A percentile compares a stretch with the other conserved stretches of the same genome.
These are phyloP conservation scores for Emergomyces pasteurianus DNA, from an alignment of 2,329 filamentous ascomycete genomes.

Conservation along the genomic window DNA sequence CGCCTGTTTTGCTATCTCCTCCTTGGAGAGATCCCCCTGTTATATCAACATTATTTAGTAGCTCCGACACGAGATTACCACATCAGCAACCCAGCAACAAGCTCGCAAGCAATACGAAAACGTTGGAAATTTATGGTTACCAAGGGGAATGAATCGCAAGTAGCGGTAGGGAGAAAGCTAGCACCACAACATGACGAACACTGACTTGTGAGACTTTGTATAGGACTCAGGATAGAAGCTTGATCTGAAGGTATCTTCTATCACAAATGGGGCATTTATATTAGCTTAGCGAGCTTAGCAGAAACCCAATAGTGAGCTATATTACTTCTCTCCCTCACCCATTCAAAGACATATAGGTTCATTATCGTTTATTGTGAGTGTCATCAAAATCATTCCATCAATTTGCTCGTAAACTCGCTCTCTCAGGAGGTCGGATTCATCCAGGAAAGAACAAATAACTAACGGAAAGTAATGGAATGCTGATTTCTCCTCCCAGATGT, in stretches of 20 bases:
- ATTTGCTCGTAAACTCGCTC: not conserved
- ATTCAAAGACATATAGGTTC: not conserved
- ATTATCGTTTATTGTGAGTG: not conserved
- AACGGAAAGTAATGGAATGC: not conserved
- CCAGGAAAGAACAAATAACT: not conserved
- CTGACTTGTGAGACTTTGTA: not conserved
- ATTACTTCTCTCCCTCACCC: no score
- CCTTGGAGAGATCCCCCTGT: no score
- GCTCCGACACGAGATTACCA: not conserved
- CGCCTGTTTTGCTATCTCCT: no score
- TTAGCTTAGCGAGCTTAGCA: not conserved
- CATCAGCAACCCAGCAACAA: not conserved
- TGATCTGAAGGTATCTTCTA: not conserved
- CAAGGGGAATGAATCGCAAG: no score
- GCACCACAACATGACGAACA: not conserved
- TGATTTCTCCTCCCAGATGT: not conserved
- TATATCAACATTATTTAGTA: no score
- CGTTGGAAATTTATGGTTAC: no score
- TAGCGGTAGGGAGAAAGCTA: not conserved
- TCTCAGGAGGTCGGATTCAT: not conserved
- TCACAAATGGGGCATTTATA: not conserved
- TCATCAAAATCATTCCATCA: not conserved
- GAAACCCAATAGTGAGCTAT: not conserved
- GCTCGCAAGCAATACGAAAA: no score
- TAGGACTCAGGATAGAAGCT: not conserved